A percentile compares a stretch with the other conserved stretches of the same genome.
phyloP scores from a whole-genome alignment of 2,329 filamentous ascomycete species.

The Laburnicola sp. region DNA sequence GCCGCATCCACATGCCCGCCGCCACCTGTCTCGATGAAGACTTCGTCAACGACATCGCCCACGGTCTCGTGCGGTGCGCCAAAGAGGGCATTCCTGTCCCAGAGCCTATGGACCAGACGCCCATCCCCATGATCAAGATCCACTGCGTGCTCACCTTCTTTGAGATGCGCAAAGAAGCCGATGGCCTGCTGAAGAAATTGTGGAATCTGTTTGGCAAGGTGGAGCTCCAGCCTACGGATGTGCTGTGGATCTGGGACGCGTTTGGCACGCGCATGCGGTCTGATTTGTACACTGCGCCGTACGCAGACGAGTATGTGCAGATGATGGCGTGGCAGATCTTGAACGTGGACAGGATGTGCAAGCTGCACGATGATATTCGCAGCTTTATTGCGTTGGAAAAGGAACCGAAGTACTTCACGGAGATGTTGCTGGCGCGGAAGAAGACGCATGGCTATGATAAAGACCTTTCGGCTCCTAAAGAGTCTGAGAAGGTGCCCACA shows the following conservation, averaged over 20 bases:
- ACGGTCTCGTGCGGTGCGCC: conserved; percentile 2
- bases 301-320: conserved; percentile 11
- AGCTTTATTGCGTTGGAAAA: conserved; percentile 4
- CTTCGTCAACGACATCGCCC: conserved; percentile 1
- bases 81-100: not conserved
- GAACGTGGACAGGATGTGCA: conserved; percentile 6
- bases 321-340: conserved; percentile 18
- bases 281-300: conserved; percentile 4
- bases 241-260: conserved; percentile 15
- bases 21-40: conserved; percentile 7
- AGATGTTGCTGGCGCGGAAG: not conserved
- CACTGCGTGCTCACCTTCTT: conserved; percentile 11
- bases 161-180: conserved; percentile 1
- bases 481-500: not conserved
- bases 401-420: conserved; percentile 7
- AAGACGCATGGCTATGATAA: conserved; percentile 3
- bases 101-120: not conserved
- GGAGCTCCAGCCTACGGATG: conserved; percentile 5
- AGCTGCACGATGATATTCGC: conserved; percentile 6
- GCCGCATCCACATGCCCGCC: conserved; percentile 1
- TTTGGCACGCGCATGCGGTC: not conserved
- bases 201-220: conserved; percentile 3
- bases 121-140: conserved; percentile 8
- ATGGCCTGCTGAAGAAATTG: not conserved
- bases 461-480: not conserved